These are phyloP conservation scores for Trichosporon sp. DNA, from an alignment of 1,284 basidiomycete genomes.

Conservation along the genomic window DNA sequence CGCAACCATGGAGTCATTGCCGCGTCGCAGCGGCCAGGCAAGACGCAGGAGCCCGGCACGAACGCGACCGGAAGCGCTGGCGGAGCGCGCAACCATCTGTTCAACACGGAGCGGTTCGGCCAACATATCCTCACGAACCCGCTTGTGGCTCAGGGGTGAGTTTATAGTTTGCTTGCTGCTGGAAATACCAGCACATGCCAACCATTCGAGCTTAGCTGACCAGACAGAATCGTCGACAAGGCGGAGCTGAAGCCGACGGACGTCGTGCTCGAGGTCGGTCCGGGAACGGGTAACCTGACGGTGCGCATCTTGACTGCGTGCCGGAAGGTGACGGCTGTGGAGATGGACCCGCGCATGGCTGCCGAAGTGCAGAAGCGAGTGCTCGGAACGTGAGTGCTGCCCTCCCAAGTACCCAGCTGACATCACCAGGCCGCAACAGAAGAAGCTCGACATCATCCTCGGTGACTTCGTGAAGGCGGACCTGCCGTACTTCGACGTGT, in stretches of 20 bases:
- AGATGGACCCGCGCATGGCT: slow-evolving; percentile 99
- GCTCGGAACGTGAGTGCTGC: slow-evolving; percentile 81
- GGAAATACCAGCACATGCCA: slow-evolving; percentile 12
- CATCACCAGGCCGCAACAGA: slow-evolving; percentile 76
- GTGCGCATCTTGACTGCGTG: slow-evolving; percentile 90
- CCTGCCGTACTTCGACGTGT: slow-evolving; percentile 96
- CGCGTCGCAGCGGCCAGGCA: slow-evolving; percentile 33
- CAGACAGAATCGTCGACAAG: slow-evolving; percentile 71
- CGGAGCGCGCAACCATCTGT: slow-evolving; percentile 67
- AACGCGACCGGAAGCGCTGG: slow-evolving; percentile 54
- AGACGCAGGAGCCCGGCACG: slow-evolving; percentile 27
- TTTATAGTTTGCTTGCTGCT: slow-evolving; percentile 23
- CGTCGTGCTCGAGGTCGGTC: slow-evolving; percentile 94
- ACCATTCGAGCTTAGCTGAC: background rate
- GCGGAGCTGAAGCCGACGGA: slow-evolving; percentile 92
- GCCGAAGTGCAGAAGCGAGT: slow-evolving; percentile 96
- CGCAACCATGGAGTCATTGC: slow-evolving; percentile 65
- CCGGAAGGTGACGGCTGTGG: slow-evolving; percentile 86
- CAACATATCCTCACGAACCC: slow-evolving; percentile 98
- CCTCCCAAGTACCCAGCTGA: background rate
- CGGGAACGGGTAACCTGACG: slow-evolving; percentile 96
- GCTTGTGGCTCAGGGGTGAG: slow-evolving; percentile 78
- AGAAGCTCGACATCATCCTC: slow-evolving; percentile 88
- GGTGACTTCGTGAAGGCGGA: slow-evolving; percentile 97
- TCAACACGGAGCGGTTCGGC: slow-evolving; percentile 90